These are phyloP conservation scores for Cucumis cinereus DNA, from an alignment of 306 rosid genomes.

Conservation along the genomic window DNA sequence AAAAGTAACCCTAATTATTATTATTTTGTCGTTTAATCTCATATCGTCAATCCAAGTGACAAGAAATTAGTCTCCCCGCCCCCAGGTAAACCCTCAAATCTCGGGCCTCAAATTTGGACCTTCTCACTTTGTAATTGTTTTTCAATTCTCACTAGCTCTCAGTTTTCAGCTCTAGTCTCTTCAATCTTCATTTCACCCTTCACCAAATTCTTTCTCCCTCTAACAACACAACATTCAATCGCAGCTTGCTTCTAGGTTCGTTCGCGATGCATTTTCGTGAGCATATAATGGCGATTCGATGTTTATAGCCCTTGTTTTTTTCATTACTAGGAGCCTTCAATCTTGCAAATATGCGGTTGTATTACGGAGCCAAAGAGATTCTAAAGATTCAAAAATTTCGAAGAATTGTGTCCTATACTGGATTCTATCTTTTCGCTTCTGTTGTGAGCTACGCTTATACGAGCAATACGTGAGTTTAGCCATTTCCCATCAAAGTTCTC, in stretches of 20 bases:
- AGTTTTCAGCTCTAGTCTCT: not conserved
- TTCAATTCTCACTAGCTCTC: not conserved
- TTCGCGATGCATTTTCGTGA: not conserved
- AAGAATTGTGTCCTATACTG: slow-evolving; percentile 63
- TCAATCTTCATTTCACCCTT: not conserved
- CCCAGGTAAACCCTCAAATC: too few relatives aligned
- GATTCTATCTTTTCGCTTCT: slow-evolving; percentile 65
- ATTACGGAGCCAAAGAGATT: slow-evolving; percentile 43
- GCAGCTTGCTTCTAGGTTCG: not conserved
- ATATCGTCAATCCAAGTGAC: too few relatives aligned
- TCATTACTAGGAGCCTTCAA: not conserved
- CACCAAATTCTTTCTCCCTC: not conserved
- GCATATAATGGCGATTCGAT: not conserved
- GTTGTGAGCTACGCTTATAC: slow-evolving; percentile 56
- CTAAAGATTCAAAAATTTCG: slow-evolving; percentile 74
- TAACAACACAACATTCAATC: not conserved
- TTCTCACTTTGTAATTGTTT: not conserved
- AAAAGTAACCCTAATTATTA: too few relatives aligned
- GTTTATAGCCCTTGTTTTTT: not conserved
- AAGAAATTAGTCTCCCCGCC: too few relatives aligned
- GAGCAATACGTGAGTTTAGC: slow-evolving; percentile 55
- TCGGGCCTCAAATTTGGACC: too few relatives aligned
- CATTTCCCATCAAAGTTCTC: not conserved
- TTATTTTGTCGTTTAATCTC: too few relatives aligned
- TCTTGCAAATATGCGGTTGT: slow-evolving; percentile 8